Percentiles rank a stretch among this genome's conserved stretches.
phyloP scores from a whole-genome alignment of 148 eudicot genomes.

The Nyssa sinensis region DNA sequence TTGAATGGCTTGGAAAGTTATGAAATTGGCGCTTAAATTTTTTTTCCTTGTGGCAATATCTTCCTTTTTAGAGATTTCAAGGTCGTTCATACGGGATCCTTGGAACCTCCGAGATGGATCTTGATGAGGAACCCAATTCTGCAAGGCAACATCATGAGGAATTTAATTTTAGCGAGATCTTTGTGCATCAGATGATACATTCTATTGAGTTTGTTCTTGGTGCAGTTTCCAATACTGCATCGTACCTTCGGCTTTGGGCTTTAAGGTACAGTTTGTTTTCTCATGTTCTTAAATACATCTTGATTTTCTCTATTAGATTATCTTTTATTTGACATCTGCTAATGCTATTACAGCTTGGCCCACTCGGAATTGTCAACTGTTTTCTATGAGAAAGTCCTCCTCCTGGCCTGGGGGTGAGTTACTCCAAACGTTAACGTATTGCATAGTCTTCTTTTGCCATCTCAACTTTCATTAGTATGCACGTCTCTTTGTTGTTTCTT shows the following conservation, averaged over 20 bases:
- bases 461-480: neutral
- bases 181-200: constrained; percentile 98
- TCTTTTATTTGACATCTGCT: constrained; percentile 16
- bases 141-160: constrained; percentile 76
- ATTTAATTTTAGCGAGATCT: constrained; percentile 94
- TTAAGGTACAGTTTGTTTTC: constrained; percentile 51
- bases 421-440: neutral
- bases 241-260: constrained; percentile 99
- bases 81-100: constrained; percentile 91
- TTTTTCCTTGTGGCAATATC: constrained; percentile 5
- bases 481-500: constrained; percentile 4
- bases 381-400: constrained; percentile 96
- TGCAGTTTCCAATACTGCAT: constrained; percentile 97
- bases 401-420: constrained; percentile 97
- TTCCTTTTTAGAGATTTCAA: constrained; percentile 83
- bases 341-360: constrained; percentile 70
- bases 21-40: neutral
- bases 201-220: constrained; percentile 98
- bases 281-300: neutral
- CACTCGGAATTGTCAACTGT: constrained; percentile 98
- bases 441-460: neutral
- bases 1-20: neutral
- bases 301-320: neutral
- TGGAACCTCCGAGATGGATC: constrained; percentile 64
- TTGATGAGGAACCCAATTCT: constrained; percentile 67